These are phyloP conservation scores for Mucuna pruriens DNA, from an alignment of 306 rosid species.

Conservation along the genomic window DNA sequence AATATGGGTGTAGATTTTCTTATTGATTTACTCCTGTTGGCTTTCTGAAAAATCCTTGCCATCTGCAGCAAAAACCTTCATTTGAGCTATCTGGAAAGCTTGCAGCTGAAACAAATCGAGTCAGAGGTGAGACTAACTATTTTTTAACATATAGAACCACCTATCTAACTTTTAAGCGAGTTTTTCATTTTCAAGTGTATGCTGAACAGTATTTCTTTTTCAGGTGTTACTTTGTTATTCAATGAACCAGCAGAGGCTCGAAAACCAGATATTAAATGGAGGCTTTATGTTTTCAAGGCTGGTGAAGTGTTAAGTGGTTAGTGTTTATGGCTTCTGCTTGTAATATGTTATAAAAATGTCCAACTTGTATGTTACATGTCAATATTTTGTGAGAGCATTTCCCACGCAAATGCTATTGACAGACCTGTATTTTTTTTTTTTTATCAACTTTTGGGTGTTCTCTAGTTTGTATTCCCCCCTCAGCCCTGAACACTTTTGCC, in stretches of 20 bases:
- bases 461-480: background rate
- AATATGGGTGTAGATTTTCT: slow-evolving; percentile 11
- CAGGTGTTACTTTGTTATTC: slow-evolving; percentile 83
- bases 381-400: background rate
- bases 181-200: slow-evolving; percentile 25
- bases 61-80: slow-evolving; percentile 87
- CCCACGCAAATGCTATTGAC: background rate
- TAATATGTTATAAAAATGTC: background rate
- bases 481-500: background rate
- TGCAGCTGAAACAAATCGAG: slow-evolving; percentile 92
- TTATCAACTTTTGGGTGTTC: background rate
- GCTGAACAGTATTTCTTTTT: slow-evolving; percentile 35
- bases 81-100: slow-evolving; percentile 98
- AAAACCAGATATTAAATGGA: slow-evolving; percentile 87
- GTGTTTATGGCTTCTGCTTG: slow-evolving; percentile 33
- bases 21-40: slow-evolving; percentile 10
- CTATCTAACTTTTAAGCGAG: slow-evolving; percentile 1
- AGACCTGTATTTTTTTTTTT: background rate
- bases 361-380: background rate
- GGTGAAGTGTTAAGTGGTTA: slow-evolving; percentile 92
- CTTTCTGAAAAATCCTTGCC: slow-evolving; percentile 30
- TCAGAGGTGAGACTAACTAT: slow-evolving; percentile 63
- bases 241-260: slow-evolving; percentile 89
- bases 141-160: background rate
- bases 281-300: slow-evolving; percentile 94